Evolutionary conservation across 768 basidiomycete genomes (phyloP), one percentile per base, ranked within the genome.

Genomic region (Collybiopsis confluens): DNA sequence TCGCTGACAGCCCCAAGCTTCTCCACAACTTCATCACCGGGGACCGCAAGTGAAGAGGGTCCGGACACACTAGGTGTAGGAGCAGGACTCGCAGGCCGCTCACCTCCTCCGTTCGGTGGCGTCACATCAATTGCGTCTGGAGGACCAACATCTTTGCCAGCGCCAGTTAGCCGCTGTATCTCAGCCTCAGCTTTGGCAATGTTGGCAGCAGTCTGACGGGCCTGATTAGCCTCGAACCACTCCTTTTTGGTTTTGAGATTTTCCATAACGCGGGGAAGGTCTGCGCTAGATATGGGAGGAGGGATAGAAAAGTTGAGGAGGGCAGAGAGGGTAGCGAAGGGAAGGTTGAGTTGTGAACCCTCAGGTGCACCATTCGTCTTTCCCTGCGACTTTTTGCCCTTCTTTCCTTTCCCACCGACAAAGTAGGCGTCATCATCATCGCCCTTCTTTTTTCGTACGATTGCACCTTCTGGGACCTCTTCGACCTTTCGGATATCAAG

Each of bases 151-250:
- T 70, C 63, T 61, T 80, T 79, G 52, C 61, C 53, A n/a, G 66
- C 64, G 36, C 62, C 72, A 36, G 70, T 76, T 52, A 92, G 75
- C 47, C 81, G 81, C 60, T 78, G 71, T 64, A 93, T 89, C 58
- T 88, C 81, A 13, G 77, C 79, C 66, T 92, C 87, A 11, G 87
- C 92, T 70, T 88, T 88, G 36, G 84, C 81, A 47, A 93, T 73
- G 60, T 90, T 90, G 64, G 90, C 89, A 4, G 81, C 79, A 2
- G 91, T 92, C 58, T 80, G 81, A 21, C 82, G 83, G 24, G 80
- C 81, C 69, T 95, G 93, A 72, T 98, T 98, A 28, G 90, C 95
- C 67, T 88, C 85, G 63, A 84, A 97, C 93, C 94, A 98, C 21
- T 85, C 78, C 74, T 94, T 94, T 80, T 98, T 99, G 47, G 83